Conservation (phyloP, 441 rosid genomes). For the Pelargonium cotyledonis region DNA sequence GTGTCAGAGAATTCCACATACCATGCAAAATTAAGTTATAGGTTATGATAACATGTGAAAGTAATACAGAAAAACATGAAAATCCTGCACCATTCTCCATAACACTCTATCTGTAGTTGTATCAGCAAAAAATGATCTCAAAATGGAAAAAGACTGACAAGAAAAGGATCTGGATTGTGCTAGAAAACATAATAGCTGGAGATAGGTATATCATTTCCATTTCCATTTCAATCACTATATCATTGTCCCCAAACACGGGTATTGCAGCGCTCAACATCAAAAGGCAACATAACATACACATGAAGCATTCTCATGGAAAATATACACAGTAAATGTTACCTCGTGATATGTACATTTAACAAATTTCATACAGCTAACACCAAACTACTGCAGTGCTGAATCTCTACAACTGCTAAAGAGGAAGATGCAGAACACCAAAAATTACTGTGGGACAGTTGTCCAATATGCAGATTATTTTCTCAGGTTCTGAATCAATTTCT, state of each 20-base stretch:
- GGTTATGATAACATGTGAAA: background rate
- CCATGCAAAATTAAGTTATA: background rate
- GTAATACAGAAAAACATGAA: background rate
- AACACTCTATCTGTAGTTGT: too few species aligned
- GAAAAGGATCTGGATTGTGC: background rate
- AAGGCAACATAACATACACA: too few species aligned
- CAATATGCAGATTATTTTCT: background rate
- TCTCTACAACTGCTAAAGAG: too few species aligned
- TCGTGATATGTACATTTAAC: background rate
- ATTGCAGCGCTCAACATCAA: background rate
- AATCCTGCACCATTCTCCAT: too few species aligned
- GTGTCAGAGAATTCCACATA: background rate
- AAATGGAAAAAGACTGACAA: background rate
- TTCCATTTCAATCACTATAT: background rate
- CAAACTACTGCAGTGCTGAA: too few species aligned
- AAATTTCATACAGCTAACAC: background rate
- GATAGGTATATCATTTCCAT: background rate
- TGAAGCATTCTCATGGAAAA: background rate
- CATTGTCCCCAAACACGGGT: background rate
- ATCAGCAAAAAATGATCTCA: background rate
- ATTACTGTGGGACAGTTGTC: too few species aligned
- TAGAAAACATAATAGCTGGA: constrained; percentile 1
- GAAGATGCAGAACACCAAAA: too few species aligned
- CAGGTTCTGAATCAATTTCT: background rate
- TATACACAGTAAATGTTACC: background rate